Evolutionary conservation across 176 grass and related monocot genomes (phyloP).

Genomic region (Thalia dealbata): DNA sequence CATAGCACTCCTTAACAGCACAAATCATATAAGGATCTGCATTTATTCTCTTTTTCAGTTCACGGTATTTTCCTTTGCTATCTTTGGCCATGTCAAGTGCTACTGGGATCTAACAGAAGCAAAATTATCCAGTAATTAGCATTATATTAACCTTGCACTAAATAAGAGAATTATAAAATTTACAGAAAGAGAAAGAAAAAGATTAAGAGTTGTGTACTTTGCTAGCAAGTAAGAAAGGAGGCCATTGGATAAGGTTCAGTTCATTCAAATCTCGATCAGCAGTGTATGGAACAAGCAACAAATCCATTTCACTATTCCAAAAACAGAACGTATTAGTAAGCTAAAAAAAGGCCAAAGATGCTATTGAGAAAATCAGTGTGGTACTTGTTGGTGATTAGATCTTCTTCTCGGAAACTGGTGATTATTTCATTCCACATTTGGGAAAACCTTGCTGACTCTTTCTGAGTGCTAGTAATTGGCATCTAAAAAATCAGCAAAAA

Average conservation of each 20-base stretch:
- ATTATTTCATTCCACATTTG: constrained; percentile 97
- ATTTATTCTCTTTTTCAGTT: constrained; percentile 66
- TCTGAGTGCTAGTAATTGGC: constrained; percentile 36
- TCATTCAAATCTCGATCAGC: constrained; percentile 36
- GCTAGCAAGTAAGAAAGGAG: constrained; percentile 91
- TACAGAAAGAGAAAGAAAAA: not conserved
- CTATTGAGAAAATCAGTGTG: constrained; percentile 5
- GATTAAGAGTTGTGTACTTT: constrained; percentile 28
- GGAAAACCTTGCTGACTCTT: constrained; percentile 67
- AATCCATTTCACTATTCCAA: constrained; percentile 61
- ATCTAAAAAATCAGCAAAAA: constrained; percentile 37
- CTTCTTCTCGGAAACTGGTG: constrained; percentile 80
- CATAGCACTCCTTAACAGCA: constrained; percentile 86
- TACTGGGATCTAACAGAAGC: constrained; percentile 63
- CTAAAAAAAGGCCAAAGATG: constrained; percentile 1
- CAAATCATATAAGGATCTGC: constrained; percentile 61
- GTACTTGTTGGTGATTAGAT: constrained; percentile 68
- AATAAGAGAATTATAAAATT: not conserved
- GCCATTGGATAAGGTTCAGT: constrained; percentile 84
- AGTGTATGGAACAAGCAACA: constrained; percentile 89
- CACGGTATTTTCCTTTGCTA: constrained; percentile 60
- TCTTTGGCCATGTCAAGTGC: constrained; percentile 87
- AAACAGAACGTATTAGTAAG: not conserved
- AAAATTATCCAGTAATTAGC: constrained; percentile 18
- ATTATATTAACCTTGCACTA: not conserved